These are phyloP conservation scores for Puccinia hordei DNA, from an alignment of 1,284 basidiomycete genomes.

Conservation along the genomic window DNA sequence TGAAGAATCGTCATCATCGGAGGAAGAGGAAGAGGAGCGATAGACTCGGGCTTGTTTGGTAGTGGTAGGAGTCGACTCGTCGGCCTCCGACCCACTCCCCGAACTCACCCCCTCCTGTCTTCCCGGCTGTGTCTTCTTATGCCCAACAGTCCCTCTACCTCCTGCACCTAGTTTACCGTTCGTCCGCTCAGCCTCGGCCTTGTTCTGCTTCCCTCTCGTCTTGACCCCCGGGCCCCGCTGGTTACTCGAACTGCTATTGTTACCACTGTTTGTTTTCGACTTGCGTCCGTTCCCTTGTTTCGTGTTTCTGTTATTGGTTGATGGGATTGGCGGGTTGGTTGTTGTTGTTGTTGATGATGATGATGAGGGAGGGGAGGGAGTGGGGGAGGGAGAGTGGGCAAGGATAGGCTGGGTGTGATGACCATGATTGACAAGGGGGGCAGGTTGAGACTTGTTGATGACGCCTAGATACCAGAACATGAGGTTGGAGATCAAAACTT, in stretches of 20 bases:
- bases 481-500: slow-evolving; percentile 95
- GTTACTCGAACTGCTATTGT: not conserved
- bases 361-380: not conserved
- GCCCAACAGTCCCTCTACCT: not conserved
- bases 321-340: not conserved
- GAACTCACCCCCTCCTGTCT: slow-evolving; percentile 10
- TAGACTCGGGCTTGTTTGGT: not conserved
- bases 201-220: not conserved
- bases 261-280: not conserved
- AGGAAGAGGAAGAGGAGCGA: not conserved
- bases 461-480: slow-evolving; percentile 97
- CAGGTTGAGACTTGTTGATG: slow-evolving; percentile 70
- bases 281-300: slow-evolving; percentile 4
- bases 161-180: not conserved
- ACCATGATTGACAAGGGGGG: not conserved
- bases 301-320: slow-evolving; percentile 1
- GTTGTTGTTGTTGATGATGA: too few species aligned
- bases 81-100: not conserved
- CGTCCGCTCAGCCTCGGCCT: not conserved
- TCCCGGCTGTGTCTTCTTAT: not conserved
- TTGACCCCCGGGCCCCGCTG: not conserved
- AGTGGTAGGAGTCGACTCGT: not conserved
- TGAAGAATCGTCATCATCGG: not conserved
- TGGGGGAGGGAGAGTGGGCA: not conserved
- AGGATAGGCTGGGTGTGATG: not conserved